A percentile compares a stretch with the other conserved stretches of the same genome.
phyloP scores from a whole-genome alignment of 148 eudicot genomes.

The Dianthus caryophyllus region DNA sequence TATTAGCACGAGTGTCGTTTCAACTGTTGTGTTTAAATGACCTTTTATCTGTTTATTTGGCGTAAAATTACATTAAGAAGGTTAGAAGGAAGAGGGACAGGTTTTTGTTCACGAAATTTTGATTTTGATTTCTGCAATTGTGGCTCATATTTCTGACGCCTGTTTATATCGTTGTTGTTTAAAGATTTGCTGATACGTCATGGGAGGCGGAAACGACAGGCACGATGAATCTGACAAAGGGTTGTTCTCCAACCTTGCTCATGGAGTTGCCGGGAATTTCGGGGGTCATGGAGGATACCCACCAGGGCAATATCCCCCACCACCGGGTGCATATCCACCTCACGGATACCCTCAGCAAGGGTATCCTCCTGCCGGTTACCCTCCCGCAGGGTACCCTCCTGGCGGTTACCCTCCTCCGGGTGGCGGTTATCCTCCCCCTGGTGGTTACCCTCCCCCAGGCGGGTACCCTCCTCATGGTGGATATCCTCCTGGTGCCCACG shows the following conservation, averaged over 20 bases:
- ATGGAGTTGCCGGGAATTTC: constrained; percentile 23
- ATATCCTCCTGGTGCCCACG: constrained; percentile 31
- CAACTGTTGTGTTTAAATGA: no score
- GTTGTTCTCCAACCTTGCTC: constrained; percentile 44
- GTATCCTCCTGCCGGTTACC: constrained; percentile 38
- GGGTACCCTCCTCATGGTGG: constrained; percentile 35
- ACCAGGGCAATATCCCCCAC: constrained; percentile 9
- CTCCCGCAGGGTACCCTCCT: constrained; percentile 27
- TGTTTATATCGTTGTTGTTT: constrained; percentile 11
- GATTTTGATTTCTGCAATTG: no score
- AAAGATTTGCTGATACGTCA: constrained; percentile 28
- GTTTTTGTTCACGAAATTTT: no score
- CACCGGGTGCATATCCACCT: constrained; percentile 15
- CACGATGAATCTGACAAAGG: constrained; percentile 50
- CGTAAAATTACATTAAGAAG: no score
- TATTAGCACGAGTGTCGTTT: no score
- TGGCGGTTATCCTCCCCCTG: constrained; percentile 32
- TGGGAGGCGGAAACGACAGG: constrained; percentile 75
- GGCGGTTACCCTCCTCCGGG: constrained; percentile 40
- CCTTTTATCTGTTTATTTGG: no score
- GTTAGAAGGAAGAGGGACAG: no score
- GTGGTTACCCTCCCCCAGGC: constrained; percentile 31
- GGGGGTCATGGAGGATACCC: constrained; percentile 30
- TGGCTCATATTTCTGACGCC: no score
- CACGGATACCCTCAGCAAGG: constrained; percentile 38